Evolutionary conservation across 257 asterid genomes (phyloP).

Genomic region (Haberlea rhodopensis): DNA sequence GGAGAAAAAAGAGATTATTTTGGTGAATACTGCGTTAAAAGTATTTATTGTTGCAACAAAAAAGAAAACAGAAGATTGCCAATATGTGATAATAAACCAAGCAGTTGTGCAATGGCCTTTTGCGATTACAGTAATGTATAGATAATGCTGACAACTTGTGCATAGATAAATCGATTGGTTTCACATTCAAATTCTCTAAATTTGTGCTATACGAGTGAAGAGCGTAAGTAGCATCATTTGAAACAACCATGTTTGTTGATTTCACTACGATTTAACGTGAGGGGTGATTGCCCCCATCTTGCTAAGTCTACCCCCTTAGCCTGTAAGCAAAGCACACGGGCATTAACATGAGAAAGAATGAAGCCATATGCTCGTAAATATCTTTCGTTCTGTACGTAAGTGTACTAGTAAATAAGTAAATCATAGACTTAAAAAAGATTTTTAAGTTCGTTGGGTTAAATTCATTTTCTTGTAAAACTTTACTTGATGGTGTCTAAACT

Average conservation of each 20-base stretch:
- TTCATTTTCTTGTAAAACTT: background rate
- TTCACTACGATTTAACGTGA: background rate
- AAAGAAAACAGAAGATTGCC: background rate
- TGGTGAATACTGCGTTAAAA: background rate
- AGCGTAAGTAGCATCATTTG: too few species aligned
- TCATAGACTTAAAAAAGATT: background rate
- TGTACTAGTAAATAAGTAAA: background rate
- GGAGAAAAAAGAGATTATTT: background rate
- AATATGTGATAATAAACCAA: background rate
- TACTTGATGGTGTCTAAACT: background rate
- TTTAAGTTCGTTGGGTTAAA: background rate
- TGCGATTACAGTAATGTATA: slow-evolving; percentile 4
- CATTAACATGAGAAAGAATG: background rate
- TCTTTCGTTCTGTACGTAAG: background rate
- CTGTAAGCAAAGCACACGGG: background rate
- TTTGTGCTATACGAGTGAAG: background rate
- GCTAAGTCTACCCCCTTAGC: background rate
- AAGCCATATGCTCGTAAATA: background rate
- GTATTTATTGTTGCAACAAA: background rate
- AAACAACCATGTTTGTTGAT: background rate
- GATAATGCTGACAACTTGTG: background rate
- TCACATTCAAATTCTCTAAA: background rate
- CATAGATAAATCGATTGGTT: background rate
- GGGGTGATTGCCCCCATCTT: background rate
- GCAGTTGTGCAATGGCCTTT: background rate